A percentile compares a stretch with the other conserved stretches of the same genome.
phyloP scores from a whole-genome alignment of 352 stramenopile species.

The Peronosclerospora sorghi region DNA sequence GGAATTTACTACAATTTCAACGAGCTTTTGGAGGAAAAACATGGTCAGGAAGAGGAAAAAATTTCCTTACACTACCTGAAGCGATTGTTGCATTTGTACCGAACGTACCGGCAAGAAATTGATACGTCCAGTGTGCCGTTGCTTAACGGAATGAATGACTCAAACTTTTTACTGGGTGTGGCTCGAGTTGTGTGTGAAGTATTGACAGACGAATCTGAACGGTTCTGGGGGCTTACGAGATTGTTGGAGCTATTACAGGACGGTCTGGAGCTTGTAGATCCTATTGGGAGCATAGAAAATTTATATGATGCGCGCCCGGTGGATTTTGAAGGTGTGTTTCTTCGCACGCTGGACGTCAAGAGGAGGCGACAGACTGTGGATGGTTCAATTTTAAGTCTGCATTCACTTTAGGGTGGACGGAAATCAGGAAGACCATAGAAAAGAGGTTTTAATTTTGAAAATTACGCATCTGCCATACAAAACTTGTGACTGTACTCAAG shows the following conservation, averaged over 20 bases:
- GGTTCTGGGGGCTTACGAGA: slow-evolving; percentile 65
- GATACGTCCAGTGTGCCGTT: slow-evolving; percentile 10
- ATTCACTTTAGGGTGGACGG: slow-evolving; percentile 13
- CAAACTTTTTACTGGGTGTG: slow-evolving; percentile 23
- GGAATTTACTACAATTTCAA: slow-evolving; percentile 16
- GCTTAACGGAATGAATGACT: slow-evolving; percentile 32
- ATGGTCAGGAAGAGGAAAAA: not conserved
- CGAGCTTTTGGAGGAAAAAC: slow-evolving; percentile 8
- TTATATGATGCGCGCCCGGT: slow-evolving; percentile 28
- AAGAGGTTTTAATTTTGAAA: slow-evolving; percentile 8
- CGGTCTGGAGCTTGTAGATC: slow-evolving; percentile 34
- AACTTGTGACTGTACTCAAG: slow-evolving; percentile 7
- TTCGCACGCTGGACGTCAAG: slow-evolving; percentile 50
- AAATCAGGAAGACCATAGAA: slow-evolving; percentile 14
- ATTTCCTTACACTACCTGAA: slow-evolving; percentile 11
- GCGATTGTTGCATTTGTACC: slow-evolving; percentile 29
- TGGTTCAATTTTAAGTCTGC: slow-evolving; percentile 9
- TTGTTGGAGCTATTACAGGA: slow-evolving; percentile 51
- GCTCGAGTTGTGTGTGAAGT: slow-evolving; percentile 31
- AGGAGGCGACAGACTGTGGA: slow-evolving; percentile 19
- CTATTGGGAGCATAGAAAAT: slow-evolving; percentile 20
- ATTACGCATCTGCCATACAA: slow-evolving; percentile 1
- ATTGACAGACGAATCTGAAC: slow-evolving; percentile 26
- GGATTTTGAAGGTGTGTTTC: slow-evolving; percentile 54
- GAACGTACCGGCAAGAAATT: slow-evolving; percentile 34